These are phyloP conservation scores for Hevea brasiliensis DNA, from an alignment of 345 rosid species.

Conservation along the genomic window DNA sequence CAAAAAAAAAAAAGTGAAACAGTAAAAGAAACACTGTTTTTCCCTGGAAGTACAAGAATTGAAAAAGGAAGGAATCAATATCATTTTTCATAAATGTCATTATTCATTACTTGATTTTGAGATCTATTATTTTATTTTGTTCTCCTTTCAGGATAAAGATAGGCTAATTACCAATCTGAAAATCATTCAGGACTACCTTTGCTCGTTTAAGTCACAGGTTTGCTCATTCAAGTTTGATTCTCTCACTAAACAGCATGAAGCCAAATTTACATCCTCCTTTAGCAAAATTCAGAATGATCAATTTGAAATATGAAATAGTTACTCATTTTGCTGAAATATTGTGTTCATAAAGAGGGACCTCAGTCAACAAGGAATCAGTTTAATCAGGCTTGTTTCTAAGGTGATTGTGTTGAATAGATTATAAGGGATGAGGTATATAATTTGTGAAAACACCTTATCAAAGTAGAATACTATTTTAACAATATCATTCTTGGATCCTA, in stretches of 20 bases:
- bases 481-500: background rate
- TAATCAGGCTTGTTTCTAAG: background rate
- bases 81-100: background rate
- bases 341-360: background rate
- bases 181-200: conserved; percentile 84
- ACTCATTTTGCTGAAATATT: background rate
- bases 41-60: background rate
- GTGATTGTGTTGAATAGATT: background rate
- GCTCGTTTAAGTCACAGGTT: conserved; percentile 85
- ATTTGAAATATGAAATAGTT: background rate
- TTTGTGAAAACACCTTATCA: background rate
- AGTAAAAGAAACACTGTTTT: background rate
- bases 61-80: background rate
- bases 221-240: conserved; percentile 18
- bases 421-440: conserved; percentile 2
- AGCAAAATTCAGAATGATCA: background rate
- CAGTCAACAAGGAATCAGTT: background rate
- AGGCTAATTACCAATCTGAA: conserved; percentile 67
- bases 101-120: background rate
- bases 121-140: background rate
- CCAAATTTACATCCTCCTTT: background rate
- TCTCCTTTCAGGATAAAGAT: conserved; percentile 63
- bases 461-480: background rate
- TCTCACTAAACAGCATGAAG: conserved; percentile 3
- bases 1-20: no score